phyloP scores from a whole-genome alignment of 352 stramenopile species.

The Pythium guiyangense region DNA sequence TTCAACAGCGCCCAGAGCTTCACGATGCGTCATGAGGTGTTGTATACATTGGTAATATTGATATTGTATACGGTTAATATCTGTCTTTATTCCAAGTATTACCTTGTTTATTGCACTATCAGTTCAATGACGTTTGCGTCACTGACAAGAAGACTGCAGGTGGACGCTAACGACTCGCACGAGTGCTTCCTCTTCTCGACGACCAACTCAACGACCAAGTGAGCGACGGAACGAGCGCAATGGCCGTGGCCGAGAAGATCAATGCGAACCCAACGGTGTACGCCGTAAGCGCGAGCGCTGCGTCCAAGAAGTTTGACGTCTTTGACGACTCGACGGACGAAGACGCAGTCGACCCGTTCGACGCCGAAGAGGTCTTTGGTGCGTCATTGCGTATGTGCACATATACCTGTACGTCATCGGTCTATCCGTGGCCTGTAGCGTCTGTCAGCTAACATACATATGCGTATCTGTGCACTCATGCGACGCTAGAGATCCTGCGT shows the following conservation, averaged over 20 bases:
- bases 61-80: too few species aligned
- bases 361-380: constrained; percentile 86
- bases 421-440: background rate
- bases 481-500: constrained; percentile 61
- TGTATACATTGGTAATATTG: too few species aligned
- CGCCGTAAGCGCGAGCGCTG: constrained; percentile 50
- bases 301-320: constrained; percentile 57
- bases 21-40: too few species aligned
- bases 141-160: too few species aligned
- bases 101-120: too few species aligned
- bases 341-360: constrained; percentile 68
- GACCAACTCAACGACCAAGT: background rate
- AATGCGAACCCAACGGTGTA: constrained; percentile 88
- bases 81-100: too few species aligned
- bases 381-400: constrained; percentile 11
- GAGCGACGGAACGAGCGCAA: too few species aligned
- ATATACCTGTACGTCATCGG: background rate
- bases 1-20: too few species aligned
- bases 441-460: background rate
- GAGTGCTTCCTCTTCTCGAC: too few species aligned
- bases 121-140: too few species aligned
- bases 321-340: constrained; percentile 55
- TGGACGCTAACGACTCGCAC: too few species aligned
- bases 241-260: constrained; percentile 80
- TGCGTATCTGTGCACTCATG: background rate